These are phyloP conservation scores for Collariella sp. DNA, from an alignment of 495 filamentous ascomycete species.

Conservation along the genomic window DNA sequence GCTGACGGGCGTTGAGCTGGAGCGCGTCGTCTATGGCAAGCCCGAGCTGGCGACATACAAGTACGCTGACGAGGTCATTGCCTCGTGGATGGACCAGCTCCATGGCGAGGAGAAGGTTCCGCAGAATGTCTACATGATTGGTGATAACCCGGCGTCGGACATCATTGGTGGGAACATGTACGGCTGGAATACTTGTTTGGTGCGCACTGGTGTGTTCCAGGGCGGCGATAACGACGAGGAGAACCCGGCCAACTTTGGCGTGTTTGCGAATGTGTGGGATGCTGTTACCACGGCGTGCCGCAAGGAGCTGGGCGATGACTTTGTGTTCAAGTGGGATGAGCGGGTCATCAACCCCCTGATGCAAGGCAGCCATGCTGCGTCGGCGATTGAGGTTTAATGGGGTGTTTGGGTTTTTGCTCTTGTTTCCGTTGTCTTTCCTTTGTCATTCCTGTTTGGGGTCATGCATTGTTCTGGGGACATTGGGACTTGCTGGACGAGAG, in stretches of 20 bases:
- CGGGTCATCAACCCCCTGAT: constrained; percentile 53
- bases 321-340: constrained; percentile 39
- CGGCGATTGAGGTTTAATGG: constrained; percentile 44
- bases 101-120: constrained; percentile 64
- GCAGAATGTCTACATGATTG: constrained; percentile 72
- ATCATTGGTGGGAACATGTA: constrained; percentile 76
- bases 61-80: constrained; percentile 69
- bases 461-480: neutral
- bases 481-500: neutral
- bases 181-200: constrained; percentile 78
- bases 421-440: neutral
- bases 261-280: constrained; percentile 72
- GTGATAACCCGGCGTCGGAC: constrained; percentile 71
- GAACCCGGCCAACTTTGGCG: constrained; percentile 86
- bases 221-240: constrained; percentile 78
- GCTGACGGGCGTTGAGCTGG: constrained; percentile 61
- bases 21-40: constrained; percentile 81
- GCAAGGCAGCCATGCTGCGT: constrained; percentile 40
- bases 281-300: constrained; percentile 96
- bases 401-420: neutral
- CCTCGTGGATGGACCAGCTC: constrained; percentile 66
- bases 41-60: constrained; percentile 72
- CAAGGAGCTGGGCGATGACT: constrained; percentile 62
- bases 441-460: neutral
- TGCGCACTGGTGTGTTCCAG: constrained; percentile 51